These are phyloP conservation scores for Pseudogymnoascus sp. DNA, from an alignment of 2,329 filamentous ascomycete genomes.

Conservation along the genomic window DNA sequence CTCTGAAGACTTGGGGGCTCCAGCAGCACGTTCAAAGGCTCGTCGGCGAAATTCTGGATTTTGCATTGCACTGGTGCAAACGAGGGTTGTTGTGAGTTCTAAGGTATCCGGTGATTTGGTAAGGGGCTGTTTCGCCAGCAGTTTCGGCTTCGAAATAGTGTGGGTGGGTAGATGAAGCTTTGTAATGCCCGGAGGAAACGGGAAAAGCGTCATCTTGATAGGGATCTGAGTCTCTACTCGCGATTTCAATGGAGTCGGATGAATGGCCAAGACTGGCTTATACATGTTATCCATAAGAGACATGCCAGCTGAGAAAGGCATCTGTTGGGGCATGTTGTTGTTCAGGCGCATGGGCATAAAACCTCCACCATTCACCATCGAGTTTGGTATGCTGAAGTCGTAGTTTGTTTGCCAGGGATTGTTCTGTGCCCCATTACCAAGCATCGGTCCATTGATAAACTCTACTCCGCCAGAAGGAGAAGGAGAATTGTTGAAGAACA, in stretches of 20 bases:
- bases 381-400: conserved; percentile 13
- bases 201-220: conserved; percentile 69
- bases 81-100: conserved; percentile 71
- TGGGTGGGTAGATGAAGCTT: conserved; percentile 80
- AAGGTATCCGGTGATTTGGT: conserved; percentile 62
- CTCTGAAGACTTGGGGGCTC: conserved; percentile 27
- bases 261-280: conserved; percentile 45
- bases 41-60: conserved; percentile 56
- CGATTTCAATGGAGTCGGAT: conserved; percentile 68
- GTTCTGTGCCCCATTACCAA: conserved; percentile 18
- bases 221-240: conserved; percentile 95
- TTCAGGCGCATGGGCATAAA: conserved; percentile 20
- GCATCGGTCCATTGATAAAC: conserved; percentile 29
- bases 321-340: conserved; percentile 21
- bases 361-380: conserved; percentile 12
- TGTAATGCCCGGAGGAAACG: conserved; percentile 65
- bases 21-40: conserved; percentile 55
- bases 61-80: conserved; percentile 88
- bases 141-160: conserved; percentile 89
- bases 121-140: conserved; percentile 64
- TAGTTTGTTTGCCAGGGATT: conserved; percentile 29
- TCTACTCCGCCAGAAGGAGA: conserved; percentile 36
- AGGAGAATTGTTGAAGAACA: conserved; percentile 39
- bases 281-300: conserved; percentile 20
- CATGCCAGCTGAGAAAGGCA: conserved; percentile 18